Evolutionary conservation across 352 stramenopile species (phyloP), one percentile per base, ranked within the genome.

Genomic region (Phytophthora megakarya): DNA sequence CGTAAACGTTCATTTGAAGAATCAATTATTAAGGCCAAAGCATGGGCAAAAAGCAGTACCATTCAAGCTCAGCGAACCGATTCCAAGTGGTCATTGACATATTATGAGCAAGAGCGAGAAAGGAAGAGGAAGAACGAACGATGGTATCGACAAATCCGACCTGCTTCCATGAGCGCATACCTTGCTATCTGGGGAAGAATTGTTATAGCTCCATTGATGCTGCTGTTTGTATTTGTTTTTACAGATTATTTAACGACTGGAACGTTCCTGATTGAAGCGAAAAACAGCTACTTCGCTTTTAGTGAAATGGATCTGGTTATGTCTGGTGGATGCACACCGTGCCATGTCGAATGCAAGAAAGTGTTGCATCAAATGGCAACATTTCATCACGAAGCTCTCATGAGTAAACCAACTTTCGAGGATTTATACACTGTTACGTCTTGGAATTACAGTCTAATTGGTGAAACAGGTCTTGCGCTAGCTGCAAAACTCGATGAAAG

Each of bases 201-300:
- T 35, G 10, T 70, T 5, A 22, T 73, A 15, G 65, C 60, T 2
- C 63, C 63, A 8, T 1, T 72, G 13, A 47, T 70, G 23, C 21
- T 69, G 39, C 16, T 69, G 15, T 15, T 56, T 8, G 54, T 75
- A 18, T 65, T 69, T 19, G 9, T 56, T 3, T 62, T 58, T 19
- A 75, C 47, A n/a, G 39, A 63, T 13, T 75, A 75, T 21, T 30
- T 69, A 8, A 72, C 62, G 8, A 71, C 67, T 0, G 62, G 45
- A 2, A 69, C 55, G 7, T 64, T 72, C 35, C 44, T 73, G 0
- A 73, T 73, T 16, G 52, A 69, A 18, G 51, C 51, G 5, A 65
- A 73, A 15, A 60, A 70, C 52, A 73, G 60, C 26, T 73, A 70
- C 26, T 70, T 73, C 15, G 65, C 51, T 22, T 73, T 59, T 42